Percentiles rank a stretch among this genome's conserved stretches.
Conservation (phyloP, 768 basidiomycete species). For the Phylloporus arenicola region DNA sequence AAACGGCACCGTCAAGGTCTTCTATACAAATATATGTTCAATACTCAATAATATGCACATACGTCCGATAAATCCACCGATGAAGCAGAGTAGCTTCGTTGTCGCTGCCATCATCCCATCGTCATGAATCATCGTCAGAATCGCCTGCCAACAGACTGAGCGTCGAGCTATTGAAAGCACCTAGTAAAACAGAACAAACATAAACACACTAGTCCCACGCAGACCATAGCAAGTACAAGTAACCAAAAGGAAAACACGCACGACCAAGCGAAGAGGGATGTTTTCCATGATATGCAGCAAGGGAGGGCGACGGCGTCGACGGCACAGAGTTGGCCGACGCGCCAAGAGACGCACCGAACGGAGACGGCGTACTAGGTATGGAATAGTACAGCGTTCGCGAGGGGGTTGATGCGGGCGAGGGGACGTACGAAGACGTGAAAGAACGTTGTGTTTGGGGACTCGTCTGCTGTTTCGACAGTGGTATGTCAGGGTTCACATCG, state of each 20-base stretch:
- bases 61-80: constrained; percentile 8
- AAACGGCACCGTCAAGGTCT: not conserved
- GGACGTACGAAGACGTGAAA: constrained; percentile 26
- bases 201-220: not conserved
- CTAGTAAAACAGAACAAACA: constrained; percentile 5
- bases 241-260: constrained; percentile 18
- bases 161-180: constrained; percentile 26
- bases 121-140: constrained; percentile 28
- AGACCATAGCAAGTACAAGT: not conserved
- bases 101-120: not conserved
- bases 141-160: constrained; percentile 25
- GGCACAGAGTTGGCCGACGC: constrained; percentile 26
- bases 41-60: constrained; percentile 1
- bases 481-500: no score
- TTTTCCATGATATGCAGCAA: constrained; percentile 36
- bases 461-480: constrained; percentile 6
- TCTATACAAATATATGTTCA: constrained; percentile 5
- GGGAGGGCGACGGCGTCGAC: constrained; percentile 35
- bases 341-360: constrained; percentile 31
- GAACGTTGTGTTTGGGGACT: constrained; percentile 28
- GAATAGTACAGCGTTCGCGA: constrained; percentile 31
- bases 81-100: not conserved
- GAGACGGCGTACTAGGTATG: constrained; percentile 36
- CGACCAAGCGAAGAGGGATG: constrained; percentile 33
- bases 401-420: constrained; percentile 28